Base-by-base conservation (phyloP, 2,329 filamentous ascomycete genomes). In the Aurifilum marmelostoma region DNA sequence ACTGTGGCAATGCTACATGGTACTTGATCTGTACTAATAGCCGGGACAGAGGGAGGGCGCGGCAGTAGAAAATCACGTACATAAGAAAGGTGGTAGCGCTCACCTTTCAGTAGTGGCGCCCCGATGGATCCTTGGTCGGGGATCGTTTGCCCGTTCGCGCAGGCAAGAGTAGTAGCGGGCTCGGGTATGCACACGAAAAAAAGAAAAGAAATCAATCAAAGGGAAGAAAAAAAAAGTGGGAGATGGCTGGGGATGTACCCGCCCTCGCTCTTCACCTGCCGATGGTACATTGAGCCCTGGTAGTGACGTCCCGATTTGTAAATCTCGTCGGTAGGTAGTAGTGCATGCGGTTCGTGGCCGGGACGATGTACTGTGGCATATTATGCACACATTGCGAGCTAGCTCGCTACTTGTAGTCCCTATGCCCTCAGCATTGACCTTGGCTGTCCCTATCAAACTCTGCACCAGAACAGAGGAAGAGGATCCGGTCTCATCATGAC, bases 111-210 rank as follows among this genome's bases (percentile, higher is more conserved):
- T 27, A 18, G 37, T 21, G 39, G 39, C 24, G 29, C 61, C 27
- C 41, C 41, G 61, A 27, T 62, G 37, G n/a, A 34, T 50, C 39
- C 61, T 34, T 18, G 61, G 39, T 52, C 43, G 61, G 61, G 61
- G 39, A 63, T 63, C 61, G 61, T 52, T 63, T 29, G 61, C 41
- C 29, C 62, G 61, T 50, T 50, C 61, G 61, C 61, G 24, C 61
- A 50, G 27, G 59, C 59, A 62, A n/a, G 24, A 63, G 61, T 41
- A 50, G 37, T 16, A 62, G 34, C n/a, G 27, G 59, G 59, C 37
- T 62, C 59, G 59, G 59, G 21, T 62, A 61, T 61, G 59, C 59
- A 61, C 59, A 61, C 16, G 7, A 18, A 16, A 16, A 56, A 56
- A 29, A 56, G 24, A 56, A 27, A 27, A 29, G n/a, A n/a, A n/a